Evolutionary conservation across 345 rosid genomes (phyloP).

Genomic region (Draba incana): DNA sequence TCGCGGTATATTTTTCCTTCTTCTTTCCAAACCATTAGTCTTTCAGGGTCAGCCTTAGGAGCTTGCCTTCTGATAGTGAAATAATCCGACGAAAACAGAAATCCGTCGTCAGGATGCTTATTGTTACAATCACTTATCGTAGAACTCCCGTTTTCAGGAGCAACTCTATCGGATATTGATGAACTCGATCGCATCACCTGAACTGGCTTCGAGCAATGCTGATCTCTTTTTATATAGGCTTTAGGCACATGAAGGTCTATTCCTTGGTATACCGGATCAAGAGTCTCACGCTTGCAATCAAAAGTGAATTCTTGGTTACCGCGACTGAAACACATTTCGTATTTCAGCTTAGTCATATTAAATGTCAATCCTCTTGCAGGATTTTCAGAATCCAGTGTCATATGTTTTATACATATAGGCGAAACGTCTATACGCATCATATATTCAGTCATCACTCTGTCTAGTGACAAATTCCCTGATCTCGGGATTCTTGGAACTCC

Average conservation of each 20-base stretch:
- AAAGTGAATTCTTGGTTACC: constrained; percentile 90
- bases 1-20: constrained; percentile 90
- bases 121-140: constrained; percentile 40
- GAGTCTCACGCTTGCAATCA: constrained; percentile 84
- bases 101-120: constrained; percentile 86
- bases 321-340: constrained; percentile 76
- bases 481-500: constrained; percentile 82
- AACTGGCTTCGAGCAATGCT: constrained; percentile 54
- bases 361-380: constrained; percentile 87
- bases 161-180: constrained; percentile 59
- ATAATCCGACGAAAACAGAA: constrained; percentile 88
- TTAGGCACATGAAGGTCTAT: constrained; percentile 81
- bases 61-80: constrained; percentile 96
- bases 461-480: constrained; percentile 92
- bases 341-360: constrained; percentile 75
- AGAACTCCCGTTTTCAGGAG: constrained; percentile 50
- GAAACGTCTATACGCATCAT: constrained; percentile 80
- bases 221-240: constrained; percentile 59
- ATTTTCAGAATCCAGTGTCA: constrained; percentile 75
- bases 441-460: constrained; percentile 94
- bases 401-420: constrained; percentile 71
- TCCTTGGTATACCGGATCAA: constrained; percentile 95
- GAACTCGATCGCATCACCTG: constrained; percentile 59
- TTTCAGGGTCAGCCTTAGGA: constrained; percentile 85
- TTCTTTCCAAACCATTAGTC: constrained; percentile 95